A percentile compares a stretch with the other conserved stretches of the same genome.
These are phyloP conservation scores for Acanthamoeba culbertsoni DNA, from an alignment of 208 protist genomes.

Conservation along the genomic window DNA sequence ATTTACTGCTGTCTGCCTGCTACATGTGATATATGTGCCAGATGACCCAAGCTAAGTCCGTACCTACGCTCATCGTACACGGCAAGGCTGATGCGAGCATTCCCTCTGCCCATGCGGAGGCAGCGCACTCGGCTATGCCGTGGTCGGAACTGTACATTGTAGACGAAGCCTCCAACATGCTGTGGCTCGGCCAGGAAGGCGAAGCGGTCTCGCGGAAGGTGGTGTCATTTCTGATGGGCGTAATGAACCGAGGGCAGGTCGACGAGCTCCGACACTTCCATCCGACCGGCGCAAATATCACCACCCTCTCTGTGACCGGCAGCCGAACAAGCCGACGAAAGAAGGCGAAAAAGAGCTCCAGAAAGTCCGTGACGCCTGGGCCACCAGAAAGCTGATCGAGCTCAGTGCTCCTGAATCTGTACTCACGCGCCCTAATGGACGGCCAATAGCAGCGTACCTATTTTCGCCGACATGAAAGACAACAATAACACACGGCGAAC, in stretches of 20 bases:
- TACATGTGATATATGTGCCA: no score
- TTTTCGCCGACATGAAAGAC: no score
- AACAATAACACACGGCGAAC: no score
- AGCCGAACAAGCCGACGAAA: no score
- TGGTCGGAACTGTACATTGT: background rate
- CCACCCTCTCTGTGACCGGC: no score
- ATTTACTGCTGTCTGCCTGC: no score
- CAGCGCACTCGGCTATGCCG: background rate
- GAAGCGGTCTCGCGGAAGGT: background rate
- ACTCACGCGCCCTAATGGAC: no score
- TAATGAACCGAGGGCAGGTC: background rate
- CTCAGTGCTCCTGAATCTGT: no score
- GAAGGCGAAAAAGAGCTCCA: no score
- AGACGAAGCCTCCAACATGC: background rate
- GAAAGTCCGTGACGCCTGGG: no score
- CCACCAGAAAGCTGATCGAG: no score
- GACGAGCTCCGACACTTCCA: background rate
- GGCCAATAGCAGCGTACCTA: no score
- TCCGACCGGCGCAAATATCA: background rate
- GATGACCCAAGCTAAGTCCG: background rate
- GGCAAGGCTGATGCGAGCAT: conserved; percentile 9
- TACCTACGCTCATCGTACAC: background rate
- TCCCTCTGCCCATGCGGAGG: background rate
- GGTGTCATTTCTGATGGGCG: background rate
- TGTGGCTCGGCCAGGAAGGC: background rate